Percentiles rank a stretch among this genome's conserved stretches.
These are phyloP conservation scores for Claviceps quebecensis DNA, from an alignment of 2,329 filamentous ascomycete genomes.

Conservation along the genomic window DNA sequence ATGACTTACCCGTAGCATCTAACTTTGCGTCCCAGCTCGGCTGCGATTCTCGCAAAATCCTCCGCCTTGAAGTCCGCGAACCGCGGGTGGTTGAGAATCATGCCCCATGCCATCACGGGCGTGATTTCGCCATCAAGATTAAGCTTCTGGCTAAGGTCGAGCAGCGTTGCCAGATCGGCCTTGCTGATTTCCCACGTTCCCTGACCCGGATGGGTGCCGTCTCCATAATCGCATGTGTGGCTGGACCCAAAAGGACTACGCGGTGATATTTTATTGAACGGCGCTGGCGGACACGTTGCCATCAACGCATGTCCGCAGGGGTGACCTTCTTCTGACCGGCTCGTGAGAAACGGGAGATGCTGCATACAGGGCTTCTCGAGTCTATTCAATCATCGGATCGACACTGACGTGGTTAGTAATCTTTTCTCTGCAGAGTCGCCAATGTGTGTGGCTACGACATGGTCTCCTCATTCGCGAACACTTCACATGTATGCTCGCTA, in stretches of 20 bases:
- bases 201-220: conserved; percentile 31
- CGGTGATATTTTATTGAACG: conserved; percentile 33
- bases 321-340: conserved; percentile 43
- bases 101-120: conserved; percentile 87
- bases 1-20: conserved; percentile 75
- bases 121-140: conserved; percentile 85
- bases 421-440: conserved; percentile 8
- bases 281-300: conserved; percentile 73
- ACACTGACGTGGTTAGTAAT: conserved; percentile 31
- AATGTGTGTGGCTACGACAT: conserved; percentile 6
- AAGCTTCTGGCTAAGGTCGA: conserved; percentile 71
- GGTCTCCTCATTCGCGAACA: conserved; percentile 2
- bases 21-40: conserved; percentile 65
- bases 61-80: conserved; percentile 49
- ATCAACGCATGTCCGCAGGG: conserved; percentile 85
- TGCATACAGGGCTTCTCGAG: conserved; percentile 91
- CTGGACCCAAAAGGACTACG: conserved; percentile 39
- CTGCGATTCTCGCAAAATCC: conserved; percentile 59
- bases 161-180: conserved; percentile 62
- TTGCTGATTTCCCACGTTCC: conserved; percentile 70
- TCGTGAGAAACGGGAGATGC: conserved; percentile 69
- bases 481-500: conserved; percentile 23
- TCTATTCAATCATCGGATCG: conserved; percentile 35
- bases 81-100: conserved; percentile 58
- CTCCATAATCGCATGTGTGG: conserved; percentile 20